Conservation (phyloP, 2,329 filamentous ascomycete species). For the Hirsutella minnesotensis region DNA sequence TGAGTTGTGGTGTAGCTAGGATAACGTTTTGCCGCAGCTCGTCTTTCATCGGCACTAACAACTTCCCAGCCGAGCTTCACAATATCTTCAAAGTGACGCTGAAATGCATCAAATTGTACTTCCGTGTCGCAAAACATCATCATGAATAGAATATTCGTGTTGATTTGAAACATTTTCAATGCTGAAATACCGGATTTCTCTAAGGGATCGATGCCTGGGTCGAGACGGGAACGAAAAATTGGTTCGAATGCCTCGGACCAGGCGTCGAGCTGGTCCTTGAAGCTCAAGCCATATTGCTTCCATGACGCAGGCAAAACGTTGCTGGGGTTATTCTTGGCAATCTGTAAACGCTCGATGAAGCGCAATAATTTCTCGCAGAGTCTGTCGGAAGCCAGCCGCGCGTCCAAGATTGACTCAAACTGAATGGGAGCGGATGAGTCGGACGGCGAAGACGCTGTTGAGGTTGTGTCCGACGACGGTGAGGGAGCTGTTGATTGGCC, state of each 20-base stretch:
- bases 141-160: conserved; percentile 42
- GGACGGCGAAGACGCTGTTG: conserved; percentile 8
- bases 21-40: conserved; percentile 33
- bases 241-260: conserved; percentile 47
- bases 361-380: conserved; percentile 44
- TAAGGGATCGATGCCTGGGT: conserved; percentile 36
- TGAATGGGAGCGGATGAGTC: conserved; percentile 13
- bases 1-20: conserved; percentile 30
- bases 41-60: conserved; percentile 43
- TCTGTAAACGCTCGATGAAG: conserved; percentile 43
- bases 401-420: conserved; percentile 41
- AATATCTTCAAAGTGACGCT: conserved; percentile 39
- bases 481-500: conserved; percentile 19
- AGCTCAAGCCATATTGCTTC: conserved; percentile 32
- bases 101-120: conserved; percentile 44
- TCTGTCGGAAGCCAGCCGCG: conserved; percentile 43
- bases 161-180: conserved; percentile 51
- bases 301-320: conserved; percentile 37
- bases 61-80: conserved; percentile 47
- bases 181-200: conserved; percentile 49
- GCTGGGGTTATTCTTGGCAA: conserved; percentile 37
- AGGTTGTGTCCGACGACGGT: conserved; percentile 7
- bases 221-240: conserved; percentile 36
- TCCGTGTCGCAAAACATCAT: conserved; percentile 51
- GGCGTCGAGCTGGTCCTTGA: conserved; percentile 37